Conservation (phyloP, 1,139 yeast species). For the Meyerozyma smithsonii region DNA sequence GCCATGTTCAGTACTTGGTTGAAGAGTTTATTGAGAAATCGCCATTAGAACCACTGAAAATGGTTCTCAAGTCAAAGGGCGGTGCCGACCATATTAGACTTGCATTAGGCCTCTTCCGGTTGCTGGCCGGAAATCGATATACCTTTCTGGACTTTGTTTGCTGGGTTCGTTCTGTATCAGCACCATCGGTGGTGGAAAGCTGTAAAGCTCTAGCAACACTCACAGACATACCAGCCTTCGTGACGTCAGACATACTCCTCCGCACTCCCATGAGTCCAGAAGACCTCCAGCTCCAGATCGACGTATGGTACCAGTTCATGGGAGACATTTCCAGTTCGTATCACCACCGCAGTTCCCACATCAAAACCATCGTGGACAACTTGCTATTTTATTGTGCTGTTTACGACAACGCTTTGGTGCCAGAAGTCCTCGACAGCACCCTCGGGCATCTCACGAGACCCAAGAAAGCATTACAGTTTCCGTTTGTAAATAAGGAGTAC, state of each 20-base stretch:
- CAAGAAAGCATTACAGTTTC: neutral
- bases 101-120: too few relatives aligned
- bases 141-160: constrained; percentile 12
- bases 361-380: constrained; percentile 6
- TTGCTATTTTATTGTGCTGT: constrained; percentile 2
- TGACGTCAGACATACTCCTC: constrained; percentile 29
- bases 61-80: too few relatives aligned
- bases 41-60: too few relatives aligned
- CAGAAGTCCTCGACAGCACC: neutral
- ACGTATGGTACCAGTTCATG: constrained; percentile 28
- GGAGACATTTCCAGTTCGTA: constrained; percentile 8
- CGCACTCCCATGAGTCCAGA: constrained; percentile 31
- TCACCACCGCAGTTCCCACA: constrained; percentile 7
- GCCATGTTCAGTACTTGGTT: neutral
- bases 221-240: constrained; percentile 32
- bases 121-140: too few relatives aligned
- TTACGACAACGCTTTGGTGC: constrained; percentile 3
- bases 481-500: constrained; percentile 2
- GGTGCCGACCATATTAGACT: too few relatives aligned
- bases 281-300: constrained; percentile 33
- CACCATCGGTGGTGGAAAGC: constrained; percentile 24
- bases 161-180: constrained; percentile 27
- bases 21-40: neutral
- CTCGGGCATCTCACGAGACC: neutral
- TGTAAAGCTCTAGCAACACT: constrained; percentile 23